phyloP scores from a whole-genome alignment of 1,139 yeast species.

The Candida frijolesensis region DNA sequence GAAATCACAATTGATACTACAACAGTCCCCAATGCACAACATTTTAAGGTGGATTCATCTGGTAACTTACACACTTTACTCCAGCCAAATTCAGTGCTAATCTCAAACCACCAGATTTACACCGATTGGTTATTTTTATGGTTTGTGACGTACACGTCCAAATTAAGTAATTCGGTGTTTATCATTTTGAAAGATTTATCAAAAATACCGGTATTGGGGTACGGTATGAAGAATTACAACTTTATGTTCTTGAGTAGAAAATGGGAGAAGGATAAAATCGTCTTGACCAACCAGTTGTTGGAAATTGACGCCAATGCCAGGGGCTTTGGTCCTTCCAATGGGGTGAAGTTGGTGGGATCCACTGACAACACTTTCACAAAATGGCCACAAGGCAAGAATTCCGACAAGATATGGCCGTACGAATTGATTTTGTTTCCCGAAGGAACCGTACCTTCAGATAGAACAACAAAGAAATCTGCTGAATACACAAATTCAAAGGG shows the following conservation, averaged over 20 bases:
- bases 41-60: conserved; percentile 21
- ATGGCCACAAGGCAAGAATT: conserved; percentile 43
- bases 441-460: conserved; percentile 82
- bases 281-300: conserved; percentile 57
- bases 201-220: conserved; percentile 76
- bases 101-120: conserved; percentile 90
- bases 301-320: conserved; percentile 57
- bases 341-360: conserved; percentile 38
- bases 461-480: conserved; percentile 61
- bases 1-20: conserved; percentile 42
- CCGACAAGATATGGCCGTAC: conserved; percentile 45
- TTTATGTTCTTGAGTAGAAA: conserved; percentile 82
- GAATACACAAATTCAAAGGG: conserved; percentile 57
- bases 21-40: conserved; percentile 21
- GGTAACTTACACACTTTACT: conserved; percentile 36
- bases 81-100: conserved; percentile 58
- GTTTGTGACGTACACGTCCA: conserved; percentile 79
- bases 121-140: conserved; percentile 94
- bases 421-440: conserved; percentile 82
- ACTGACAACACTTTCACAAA: conserved; percentile 19
- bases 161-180: conserved; percentile 65
- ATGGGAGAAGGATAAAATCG: conserved; percentile 75
- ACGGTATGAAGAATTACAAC: conserved; percentile 80
- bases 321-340: conserved; percentile 55
- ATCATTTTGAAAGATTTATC: conserved; percentile 79